These are phyloP conservation scores for Irineochytrium annulatum DNA, from an alignment of 192 early-diverging fungal species.

Conservation along the genomic window DNA sequence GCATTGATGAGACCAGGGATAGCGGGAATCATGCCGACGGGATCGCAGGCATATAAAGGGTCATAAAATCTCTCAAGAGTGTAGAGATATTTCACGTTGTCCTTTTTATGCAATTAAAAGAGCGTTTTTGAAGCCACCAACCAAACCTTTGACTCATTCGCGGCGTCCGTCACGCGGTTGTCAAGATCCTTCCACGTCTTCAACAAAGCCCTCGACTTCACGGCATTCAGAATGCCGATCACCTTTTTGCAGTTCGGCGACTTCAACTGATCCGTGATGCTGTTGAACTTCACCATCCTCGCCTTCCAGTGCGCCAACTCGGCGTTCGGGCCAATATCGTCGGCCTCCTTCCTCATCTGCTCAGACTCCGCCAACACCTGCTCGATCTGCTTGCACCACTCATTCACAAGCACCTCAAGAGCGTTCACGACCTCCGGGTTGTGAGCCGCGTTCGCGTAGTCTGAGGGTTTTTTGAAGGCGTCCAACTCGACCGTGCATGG, in stretches of 20 bases:
- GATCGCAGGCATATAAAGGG: slow-evolving; percentile 57
- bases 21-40: slow-evolving; percentile 59
- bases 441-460: slow-evolving; percentile 55
- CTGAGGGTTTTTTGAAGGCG: slow-evolving; percentile 51
- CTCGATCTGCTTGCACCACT: slow-evolving; percentile 68
- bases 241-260: slow-evolving; percentile 58
- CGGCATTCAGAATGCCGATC: slow-evolving; percentile 61
- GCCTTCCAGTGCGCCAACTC: slow-evolving; percentile 68
- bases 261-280: slow-evolving; percentile 64
- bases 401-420: slow-evolving; percentile 54
- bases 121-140: neutral
- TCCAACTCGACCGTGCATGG: slow-evolving; percentile 52
- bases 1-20: slow-evolving; percentile 66
- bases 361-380: slow-evolving; percentile 62
- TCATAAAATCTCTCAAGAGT: slow-evolving; percentile 65
- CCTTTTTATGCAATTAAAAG: slow-evolving; percentile 22
- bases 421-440: slow-evolving; percentile 52
- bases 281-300: slow-evolving; percentile 66
- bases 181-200: slow-evolving; percentile 65
- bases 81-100: slow-evolving; percentile 66
- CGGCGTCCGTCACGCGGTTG: slow-evolving; percentile 62
- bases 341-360: slow-evolving; percentile 67
- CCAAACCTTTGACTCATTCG: slow-evolving; percentile 59
- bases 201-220: slow-evolving; percentile 51
- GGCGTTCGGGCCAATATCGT: slow-evolving; percentile 68